Evolutionary conservation across 2,329 filamentous ascomycete species (phyloP).

Genomic region (Diatrype stigma): DNA sequence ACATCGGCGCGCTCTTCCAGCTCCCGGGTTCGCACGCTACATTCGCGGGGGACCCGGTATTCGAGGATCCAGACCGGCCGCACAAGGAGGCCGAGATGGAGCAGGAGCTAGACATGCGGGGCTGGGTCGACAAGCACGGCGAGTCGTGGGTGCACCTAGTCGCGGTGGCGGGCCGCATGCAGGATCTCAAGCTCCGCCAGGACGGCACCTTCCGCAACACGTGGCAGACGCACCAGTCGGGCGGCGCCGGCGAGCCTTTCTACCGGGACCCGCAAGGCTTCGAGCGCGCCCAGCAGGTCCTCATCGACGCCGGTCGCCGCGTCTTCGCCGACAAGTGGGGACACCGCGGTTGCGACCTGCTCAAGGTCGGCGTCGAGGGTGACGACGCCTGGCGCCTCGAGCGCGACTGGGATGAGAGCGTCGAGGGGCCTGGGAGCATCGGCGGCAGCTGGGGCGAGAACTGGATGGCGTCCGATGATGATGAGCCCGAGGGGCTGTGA

Average conservation of each 20-base stretch:
- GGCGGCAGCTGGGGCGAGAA: constrained; percentile 29
- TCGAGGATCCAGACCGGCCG: constrained; percentile 14
- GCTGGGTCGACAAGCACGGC: constrained; percentile 28
- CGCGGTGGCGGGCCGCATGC: constrained; percentile 28
- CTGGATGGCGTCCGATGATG: constrained; percentile 21
- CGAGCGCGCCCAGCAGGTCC: constrained; percentile 26
- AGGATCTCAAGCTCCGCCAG: constrained; percentile 21
- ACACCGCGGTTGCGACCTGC: constrained; percentile 34
- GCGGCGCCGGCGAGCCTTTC: constrained; percentile 40
- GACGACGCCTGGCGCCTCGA: constrained; percentile 33
- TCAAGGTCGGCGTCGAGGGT: constrained; percentile 25
- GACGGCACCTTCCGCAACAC: constrained; percentile 27
- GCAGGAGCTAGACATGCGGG: constrained; percentile 23
- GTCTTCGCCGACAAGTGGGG: constrained; percentile 39
- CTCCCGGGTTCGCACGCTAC: constrained; percentile 31
- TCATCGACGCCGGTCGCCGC: constrained; percentile 30
- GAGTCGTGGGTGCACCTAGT: constrained; percentile 33
- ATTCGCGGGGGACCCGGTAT: constrained; percentile 30
- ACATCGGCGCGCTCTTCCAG: constrained; percentile 38
- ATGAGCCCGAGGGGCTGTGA: neutral
- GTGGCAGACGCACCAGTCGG: constrained; percentile 38
- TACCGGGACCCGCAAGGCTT: constrained; percentile 37
- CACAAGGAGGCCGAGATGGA: constrained; percentile 24
- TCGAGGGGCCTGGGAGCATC: constrained; percentile 17
- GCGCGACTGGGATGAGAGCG: constrained; percentile 31